phyloP scores from a whole-genome alignment of 208 protist species.

The Vickermania spadyakhi region DNA sequence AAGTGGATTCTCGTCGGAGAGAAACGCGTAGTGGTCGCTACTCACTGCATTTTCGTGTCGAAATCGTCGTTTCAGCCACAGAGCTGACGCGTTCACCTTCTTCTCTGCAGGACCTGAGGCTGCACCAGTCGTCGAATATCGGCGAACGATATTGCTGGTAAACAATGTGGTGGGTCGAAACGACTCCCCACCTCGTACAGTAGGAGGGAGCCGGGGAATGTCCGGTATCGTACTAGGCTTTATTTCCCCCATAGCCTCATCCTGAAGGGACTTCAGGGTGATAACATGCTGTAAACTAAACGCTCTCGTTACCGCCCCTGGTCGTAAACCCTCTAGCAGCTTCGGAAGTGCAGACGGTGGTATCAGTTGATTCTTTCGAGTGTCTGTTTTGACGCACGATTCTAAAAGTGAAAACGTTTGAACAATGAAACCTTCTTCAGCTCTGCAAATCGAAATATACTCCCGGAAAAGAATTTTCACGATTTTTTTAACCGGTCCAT shows the following conservation, averaged over 20 bases:
- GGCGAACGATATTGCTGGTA: neutral
- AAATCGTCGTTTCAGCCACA: neutral
- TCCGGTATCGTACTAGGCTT: neutral
- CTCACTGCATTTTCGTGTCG: conserved; percentile 4
- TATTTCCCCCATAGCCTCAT: neutral
- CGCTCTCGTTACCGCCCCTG: conserved; percentile 30
- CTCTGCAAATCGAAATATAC: conserved; percentile 41
- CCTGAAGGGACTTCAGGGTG: neutral
- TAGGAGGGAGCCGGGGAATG: neutral
- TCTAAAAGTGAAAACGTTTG: conserved; percentile 64
- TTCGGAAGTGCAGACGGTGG: conserved; percentile 14
- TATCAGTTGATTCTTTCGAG: conserved; percentile 29
- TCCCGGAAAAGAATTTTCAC: conserved; percentile 46
- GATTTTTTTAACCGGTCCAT: neutral
- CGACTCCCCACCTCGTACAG: neutral
- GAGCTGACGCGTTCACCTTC: neutral
- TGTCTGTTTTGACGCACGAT: conserved; percentile 16
- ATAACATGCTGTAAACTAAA: conserved; percentile 23
- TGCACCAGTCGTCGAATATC: neutral
- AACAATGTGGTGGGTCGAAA: neutral
- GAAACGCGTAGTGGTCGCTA: conserved; percentile 13
- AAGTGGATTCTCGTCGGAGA: conserved; percentile 21
- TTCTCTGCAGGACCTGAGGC: neutral
- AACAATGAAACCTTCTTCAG: conserved; percentile 29
- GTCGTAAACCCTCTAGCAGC: conserved; percentile 12